phyloP scores from a whole-genome alignment of 345 rosid genomes.

The Carallia pectinifolia region DNA sequence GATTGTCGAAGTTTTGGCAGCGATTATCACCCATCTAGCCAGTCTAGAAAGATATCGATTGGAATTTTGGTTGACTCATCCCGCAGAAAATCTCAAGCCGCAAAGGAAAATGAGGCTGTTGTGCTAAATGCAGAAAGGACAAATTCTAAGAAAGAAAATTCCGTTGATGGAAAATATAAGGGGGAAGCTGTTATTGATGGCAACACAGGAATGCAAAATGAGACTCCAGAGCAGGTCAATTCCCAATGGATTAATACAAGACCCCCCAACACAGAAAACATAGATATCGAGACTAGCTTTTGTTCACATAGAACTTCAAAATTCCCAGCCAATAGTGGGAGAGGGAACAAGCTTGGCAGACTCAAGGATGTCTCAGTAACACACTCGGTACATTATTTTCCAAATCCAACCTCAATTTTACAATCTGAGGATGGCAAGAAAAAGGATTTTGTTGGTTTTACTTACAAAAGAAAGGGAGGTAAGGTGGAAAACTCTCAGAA shows the following conservation, averaged over 20 bases:
- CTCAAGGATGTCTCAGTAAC: constrained; percentile 33
- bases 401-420: constrained; percentile 36
- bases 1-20: constrained; percentile 59
- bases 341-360: constrained; percentile 36
- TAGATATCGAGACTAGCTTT: constrained; percentile 36
- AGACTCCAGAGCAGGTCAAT: constrained; percentile 37
- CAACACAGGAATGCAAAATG: constrained; percentile 35
- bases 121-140: constrained; percentile 31
- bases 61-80: constrained; percentile 62
- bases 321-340: constrained; percentile 31
- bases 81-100: constrained; percentile 32
- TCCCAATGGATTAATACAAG: constrained; percentile 64
- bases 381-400: constrained; percentile 30
- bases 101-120: constrained; percentile 30
- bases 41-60: constrained; percentile 75
- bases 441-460: constrained; percentile 34
- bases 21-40: constrained; percentile 56
- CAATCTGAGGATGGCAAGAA: constrained; percentile 32
- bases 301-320: constrained; percentile 30
- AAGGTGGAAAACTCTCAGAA: constrained; percentile 36
- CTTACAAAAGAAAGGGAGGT: constrained; percentile 39
- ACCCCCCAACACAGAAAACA: constrained; percentile 35
- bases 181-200: constrained; percentile 28
- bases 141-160: constrained; percentile 27
- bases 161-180: constrained; percentile 31